phyloP scores from a whole-genome alignment of 805 yeast species.

The Priceomyces fermenticarens region DNA sequence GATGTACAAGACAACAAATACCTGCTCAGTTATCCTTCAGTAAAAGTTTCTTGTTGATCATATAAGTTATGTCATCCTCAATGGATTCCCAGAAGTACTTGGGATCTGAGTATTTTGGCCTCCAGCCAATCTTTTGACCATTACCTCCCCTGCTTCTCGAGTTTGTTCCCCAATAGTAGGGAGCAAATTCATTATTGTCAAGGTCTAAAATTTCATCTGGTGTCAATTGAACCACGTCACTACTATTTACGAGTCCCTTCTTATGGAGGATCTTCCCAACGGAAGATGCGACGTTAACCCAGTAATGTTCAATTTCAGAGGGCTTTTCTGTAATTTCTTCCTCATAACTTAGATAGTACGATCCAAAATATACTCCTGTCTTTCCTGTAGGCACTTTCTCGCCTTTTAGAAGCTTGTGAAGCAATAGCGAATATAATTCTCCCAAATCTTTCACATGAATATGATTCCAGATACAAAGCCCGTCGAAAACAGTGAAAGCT shows the following conservation, averaged over 20 bases:
- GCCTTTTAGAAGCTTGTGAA: slow-evolving; percentile 18
- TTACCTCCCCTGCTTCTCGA: slow-evolving; percentile 25
- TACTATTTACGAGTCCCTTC: slow-evolving; percentile 10
- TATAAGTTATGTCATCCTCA: slow-evolving; percentile 14
- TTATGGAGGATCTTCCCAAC: slow-evolving; percentile 16
- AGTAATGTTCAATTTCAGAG: slow-evolving; percentile 18
- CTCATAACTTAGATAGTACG: slow-evolving; percentile 12
- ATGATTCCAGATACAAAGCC: slow-evolving; percentile 32
- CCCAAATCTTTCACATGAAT: slow-evolving; percentile 35
- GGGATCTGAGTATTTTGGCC: slow-evolving; percentile 13
- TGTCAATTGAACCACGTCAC: slow-evolving; percentile 13
- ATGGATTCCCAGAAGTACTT: slow-evolving; percentile 17
- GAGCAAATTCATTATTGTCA: slow-evolving; percentile 13
- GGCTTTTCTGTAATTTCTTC: slow-evolving; percentile 8
- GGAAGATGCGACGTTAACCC: slow-evolving; percentile 24
- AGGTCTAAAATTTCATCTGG: slow-evolving; percentile 12
- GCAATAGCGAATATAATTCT: slow-evolving; percentile 21
- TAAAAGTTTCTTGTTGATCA: not conserved
- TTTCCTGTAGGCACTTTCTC: slow-evolving; percentile 23
- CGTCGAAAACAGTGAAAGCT: slow-evolving; percentile 25
- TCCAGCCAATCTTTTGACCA: slow-evolving; percentile 25
- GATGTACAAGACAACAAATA: too few relatives aligned
- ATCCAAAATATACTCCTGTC: slow-evolving; percentile 35
- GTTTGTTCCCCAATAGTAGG: slow-evolving; percentile 22
- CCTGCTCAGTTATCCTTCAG: not conserved